Evolutionary conservation across 257 asterid genomes (phyloP).

Genomic region (Gardenia jasminoides): DNA sequence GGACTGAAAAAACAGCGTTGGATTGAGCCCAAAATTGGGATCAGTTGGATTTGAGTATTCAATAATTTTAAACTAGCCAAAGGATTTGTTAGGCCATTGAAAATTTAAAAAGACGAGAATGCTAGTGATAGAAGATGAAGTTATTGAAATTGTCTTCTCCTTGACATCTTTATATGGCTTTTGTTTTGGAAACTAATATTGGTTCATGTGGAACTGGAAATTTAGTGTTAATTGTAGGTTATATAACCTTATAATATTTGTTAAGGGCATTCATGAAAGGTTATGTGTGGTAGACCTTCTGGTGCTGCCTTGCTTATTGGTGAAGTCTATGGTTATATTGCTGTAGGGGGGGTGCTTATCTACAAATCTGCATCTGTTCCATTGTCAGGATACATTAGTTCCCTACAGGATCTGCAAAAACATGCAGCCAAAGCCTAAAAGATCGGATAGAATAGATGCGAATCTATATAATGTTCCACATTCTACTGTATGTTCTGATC

Average conservation of each 20-base stretch:
- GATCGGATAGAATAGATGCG: slow-evolving; percentile 41
- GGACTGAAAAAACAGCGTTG: background rate
- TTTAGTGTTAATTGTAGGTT: background rate
- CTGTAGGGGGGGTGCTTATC: no score
- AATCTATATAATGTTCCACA: slow-evolving; percentile 34
- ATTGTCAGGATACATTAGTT: slow-evolving; percentile 23
- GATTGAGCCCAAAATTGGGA: background rate
- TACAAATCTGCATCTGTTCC: background rate
- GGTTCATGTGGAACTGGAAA: background rate
- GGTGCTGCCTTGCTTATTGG: background rate
- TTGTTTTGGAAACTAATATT: background rate
- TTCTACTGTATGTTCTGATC: slow-evolving; percentile 41
- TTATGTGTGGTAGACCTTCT: background rate
- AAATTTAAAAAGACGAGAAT: background rate
- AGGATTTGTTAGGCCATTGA: background rate
- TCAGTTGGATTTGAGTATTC: background rate
- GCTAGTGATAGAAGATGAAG: background rate
- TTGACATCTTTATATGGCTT: background rate
- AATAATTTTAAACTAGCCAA: background rate
- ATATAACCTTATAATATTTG: background rate
- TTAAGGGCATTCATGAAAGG: background rate
- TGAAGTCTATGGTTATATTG: background rate
- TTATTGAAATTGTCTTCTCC: background rate
- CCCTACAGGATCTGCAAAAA: slow-evolving; percentile 26
- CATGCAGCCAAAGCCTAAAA: slow-evolving; percentile 62